phyloP scores from a whole-genome alignment of 2,329 filamentous ascomycete genomes.

The Aspergillus sp. region DNA sequence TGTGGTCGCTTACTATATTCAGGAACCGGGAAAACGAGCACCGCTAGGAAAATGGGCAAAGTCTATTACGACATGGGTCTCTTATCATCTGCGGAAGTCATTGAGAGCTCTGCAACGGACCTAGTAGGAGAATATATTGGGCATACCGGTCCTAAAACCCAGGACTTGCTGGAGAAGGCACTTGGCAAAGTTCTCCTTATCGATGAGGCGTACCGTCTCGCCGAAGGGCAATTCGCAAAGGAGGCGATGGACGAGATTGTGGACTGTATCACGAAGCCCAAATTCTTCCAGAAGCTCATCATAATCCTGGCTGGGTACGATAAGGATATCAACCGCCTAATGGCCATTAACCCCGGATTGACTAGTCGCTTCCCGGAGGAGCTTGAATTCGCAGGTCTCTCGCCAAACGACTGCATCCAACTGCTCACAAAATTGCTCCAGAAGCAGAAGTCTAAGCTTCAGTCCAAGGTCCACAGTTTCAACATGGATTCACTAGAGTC shows the following conservation, averaged over 20 bases:
- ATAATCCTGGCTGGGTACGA: conserved; percentile 71
- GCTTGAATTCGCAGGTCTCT: conserved; percentile 55
- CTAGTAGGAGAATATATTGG: conserved; percentile 68
- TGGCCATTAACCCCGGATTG: conserved; percentile 62
- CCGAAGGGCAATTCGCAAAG: conserved; percentile 57
- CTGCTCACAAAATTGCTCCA: conserved; percentile 43
- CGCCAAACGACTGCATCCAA: conserved; percentile 44
- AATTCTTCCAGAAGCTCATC: conserved; percentile 60
- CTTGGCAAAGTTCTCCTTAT: conserved; percentile 69
- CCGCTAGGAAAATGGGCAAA: conserved; percentile 71
- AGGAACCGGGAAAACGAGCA: conserved; percentile 72
- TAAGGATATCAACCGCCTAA: conserved; percentile 62
- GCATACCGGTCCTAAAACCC: conserved; percentile 67
- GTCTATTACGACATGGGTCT: conserved; percentile 75
- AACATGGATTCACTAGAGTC: conserved; percentile 26
- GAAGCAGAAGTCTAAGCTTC: conserved; percentile 23
- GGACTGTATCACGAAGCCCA: conserved; percentile 55
- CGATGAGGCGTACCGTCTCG: conserved; percentile 70
- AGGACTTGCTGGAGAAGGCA: conserved; percentile 58
- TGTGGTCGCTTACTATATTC: not conserved
- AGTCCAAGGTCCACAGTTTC: conserved; percentile 14
- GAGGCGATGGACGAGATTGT: conserved; percentile 56
- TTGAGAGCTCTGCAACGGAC: conserved; percentile 68
- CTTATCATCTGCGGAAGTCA: conserved; percentile 58
- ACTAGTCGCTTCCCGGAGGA: conserved; percentile 65